These are phyloP conservation scores for Bocquillonia castaneifolia DNA, from an alignment of 441 rosid species.

Conservation along the genomic window DNA sequence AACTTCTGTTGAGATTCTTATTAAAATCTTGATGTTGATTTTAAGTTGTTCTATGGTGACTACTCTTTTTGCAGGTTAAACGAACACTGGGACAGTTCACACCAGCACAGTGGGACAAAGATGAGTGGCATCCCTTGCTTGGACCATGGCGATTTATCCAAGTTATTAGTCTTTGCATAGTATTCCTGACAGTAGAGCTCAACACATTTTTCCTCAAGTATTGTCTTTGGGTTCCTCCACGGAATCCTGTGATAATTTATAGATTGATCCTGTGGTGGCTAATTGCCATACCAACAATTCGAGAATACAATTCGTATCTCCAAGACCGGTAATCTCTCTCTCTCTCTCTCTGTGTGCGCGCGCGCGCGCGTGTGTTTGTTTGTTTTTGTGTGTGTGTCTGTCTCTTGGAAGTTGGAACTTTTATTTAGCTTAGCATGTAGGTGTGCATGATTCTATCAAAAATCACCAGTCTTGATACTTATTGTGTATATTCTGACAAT, in stretches of 20 bases:
- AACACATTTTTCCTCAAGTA: slow-evolving; percentile 98
- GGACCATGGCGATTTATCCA: slow-evolving; percentile 98
- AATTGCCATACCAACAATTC: slow-evolving; percentile 92
- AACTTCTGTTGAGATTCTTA: not conserved
- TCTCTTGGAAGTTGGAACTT: too few relatives aligned
- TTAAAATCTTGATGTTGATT: not conserved
- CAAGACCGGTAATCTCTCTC: slow-evolving; percentile 68
- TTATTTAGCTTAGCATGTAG: not conserved
- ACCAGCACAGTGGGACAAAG: slow-evolving; percentile 99
- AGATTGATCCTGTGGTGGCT: slow-evolving; percentile 99
- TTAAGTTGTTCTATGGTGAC: not conserved
- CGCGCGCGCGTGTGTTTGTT: too few relatives aligned
- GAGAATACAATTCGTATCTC: slow-evolving; percentile 95
- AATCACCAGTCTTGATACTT: not conserved
- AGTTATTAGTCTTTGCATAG: slow-evolving; percentile 86
- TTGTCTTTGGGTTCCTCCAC: slow-evolving; percentile 95
- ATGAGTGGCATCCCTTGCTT: slow-evolving; percentile 98
- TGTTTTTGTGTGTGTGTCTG: too few relatives aligned
- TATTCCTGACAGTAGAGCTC: slow-evolving; percentile 89
- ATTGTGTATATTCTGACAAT: not conserved
- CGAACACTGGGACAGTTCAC: slow-evolving; percentile 94
- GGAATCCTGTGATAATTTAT: slow-evolving; percentile 85
- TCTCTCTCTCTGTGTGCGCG: not conserved
- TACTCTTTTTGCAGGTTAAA: slow-evolving; percentile 53
- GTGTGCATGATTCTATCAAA: not conserved